These are phyloP conservation scores for Fagus crenata DNA, from an alignment of 306 rosid genomes.

Conservation along the genomic window DNA sequence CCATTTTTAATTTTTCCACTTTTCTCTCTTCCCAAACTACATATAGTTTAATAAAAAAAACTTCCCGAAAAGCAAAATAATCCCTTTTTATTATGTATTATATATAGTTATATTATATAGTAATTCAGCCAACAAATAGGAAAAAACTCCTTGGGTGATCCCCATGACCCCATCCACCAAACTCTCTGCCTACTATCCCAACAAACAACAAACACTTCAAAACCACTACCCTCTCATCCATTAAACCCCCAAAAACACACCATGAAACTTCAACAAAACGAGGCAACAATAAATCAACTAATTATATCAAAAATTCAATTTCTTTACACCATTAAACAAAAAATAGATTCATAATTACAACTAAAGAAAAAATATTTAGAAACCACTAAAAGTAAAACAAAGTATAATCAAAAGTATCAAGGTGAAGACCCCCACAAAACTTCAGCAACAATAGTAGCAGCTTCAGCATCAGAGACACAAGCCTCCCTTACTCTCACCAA, in stretches of 20 bases:
- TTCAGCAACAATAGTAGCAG: constrained; percentile 79
- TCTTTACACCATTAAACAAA: constrained; percentile 9
- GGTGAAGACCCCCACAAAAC: constrained; percentile 86
- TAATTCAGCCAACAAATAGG: too few relatives aligned
- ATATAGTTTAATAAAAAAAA: neutral
- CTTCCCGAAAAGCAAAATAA: neutral
- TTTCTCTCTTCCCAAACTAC: neutral
- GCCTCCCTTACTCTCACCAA: constrained; percentile 62
- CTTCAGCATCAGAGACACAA: constrained; percentile 73
- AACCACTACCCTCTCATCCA: neutral
- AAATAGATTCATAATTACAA: neutral
- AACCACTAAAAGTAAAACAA: neutral
- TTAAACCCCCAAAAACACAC: neutral
- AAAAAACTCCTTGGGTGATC: neutral
- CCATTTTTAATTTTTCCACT: neutral
- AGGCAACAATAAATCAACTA: neutral
- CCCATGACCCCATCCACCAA: constrained; percentile 10
- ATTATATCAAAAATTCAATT: neutral
- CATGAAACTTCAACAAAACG: neutral
- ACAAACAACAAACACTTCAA: neutral
- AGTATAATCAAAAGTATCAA: constrained; percentile 6
- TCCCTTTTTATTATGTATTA: too few relatives aligned
- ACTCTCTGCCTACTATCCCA: neutral
- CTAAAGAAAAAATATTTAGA: neutral
- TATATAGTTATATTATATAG: too few relatives aligned